Evolutionary conservation across 2,329 filamentous ascomycete genomes (phyloP).

Genomic region (Catunica adiposa): DNA sequence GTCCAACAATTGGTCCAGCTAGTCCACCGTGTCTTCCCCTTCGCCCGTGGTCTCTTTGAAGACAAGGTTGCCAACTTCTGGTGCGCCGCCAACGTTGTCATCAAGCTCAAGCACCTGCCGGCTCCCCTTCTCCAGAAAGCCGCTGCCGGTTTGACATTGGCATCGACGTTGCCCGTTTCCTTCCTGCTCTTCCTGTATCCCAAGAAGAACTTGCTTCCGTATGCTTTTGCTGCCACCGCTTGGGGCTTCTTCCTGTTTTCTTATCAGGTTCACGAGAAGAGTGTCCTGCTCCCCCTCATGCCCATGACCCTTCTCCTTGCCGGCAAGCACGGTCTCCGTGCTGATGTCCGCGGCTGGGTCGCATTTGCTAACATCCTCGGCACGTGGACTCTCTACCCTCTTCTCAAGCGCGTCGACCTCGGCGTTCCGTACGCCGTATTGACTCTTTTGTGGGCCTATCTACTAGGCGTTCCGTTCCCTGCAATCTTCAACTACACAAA

Average conservation of each 20-base stretch:
- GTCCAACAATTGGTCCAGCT: constrained; percentile 68
- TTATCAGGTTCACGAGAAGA: constrained; percentile 98
- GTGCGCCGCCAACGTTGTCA: constrained; percentile 77
- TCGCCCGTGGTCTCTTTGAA: constrained; percentile 88
- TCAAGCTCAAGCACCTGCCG: constrained; percentile 70
- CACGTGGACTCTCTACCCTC: constrained; percentile 83
- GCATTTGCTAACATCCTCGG: constrained; percentile 89
- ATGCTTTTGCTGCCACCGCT: constrained; percentile 65
- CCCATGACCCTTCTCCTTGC: constrained; percentile 84
- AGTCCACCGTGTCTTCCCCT: constrained; percentile 86
- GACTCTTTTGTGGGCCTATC: constrained; percentile 75
- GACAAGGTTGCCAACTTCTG: constrained; percentile 98
- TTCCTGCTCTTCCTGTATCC: constrained; percentile 64
- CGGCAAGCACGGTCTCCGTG: constrained; percentile 58
- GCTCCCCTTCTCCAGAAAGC: constrained; percentile 55
- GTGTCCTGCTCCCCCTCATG: constrained; percentile 75
- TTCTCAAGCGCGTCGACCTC: constrained; percentile 72
- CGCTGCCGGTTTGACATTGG: constrained; percentile 58
- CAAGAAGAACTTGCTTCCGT: constrained; percentile 57
- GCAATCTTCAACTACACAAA: constrained; percentile 33
- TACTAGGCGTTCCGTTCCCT: constrained; percentile 65
- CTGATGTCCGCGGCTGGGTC: constrained; percentile 70
- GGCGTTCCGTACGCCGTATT: constrained; percentile 71
- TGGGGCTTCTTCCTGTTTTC: constrained; percentile 98
- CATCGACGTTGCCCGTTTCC: constrained; percentile 64